Evolutionary conservation across 768 basidiomycete genomes (phyloP), one percentile per base, ranked within the genome.

Genomic region (Amyloporia xantha): DNA sequence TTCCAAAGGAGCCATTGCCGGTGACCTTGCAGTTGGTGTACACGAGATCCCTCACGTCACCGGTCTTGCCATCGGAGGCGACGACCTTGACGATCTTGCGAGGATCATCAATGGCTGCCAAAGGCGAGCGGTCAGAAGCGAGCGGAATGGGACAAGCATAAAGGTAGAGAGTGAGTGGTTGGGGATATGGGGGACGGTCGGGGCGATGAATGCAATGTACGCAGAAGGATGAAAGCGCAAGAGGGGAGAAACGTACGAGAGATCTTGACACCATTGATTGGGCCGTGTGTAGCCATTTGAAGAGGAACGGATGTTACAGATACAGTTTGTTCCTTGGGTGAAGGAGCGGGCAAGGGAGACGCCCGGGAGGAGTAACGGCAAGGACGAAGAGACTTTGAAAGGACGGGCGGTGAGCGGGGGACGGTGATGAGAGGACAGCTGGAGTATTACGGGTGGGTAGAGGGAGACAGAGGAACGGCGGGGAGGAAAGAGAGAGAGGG

Each of bases 21-120:
- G 94, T 89, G 64, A 99, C 91, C 72, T 96, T 98, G 78, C 89
- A 95, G 67, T 90, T 93, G 59, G 90, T 96, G 74, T 99, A 99
- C 41, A 84, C 79, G 61, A 98, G 82, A 59, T 93, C 87, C 62
- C 78, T 77, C 54, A 87, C 84, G 43, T 89, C 86, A 60, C 90
- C 92, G 5, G 84, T 73, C 80, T 94, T 97, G 71, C 96, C 96
- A 62, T 94, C 88, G 54, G 86, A 90, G 50, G 94, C 95, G 65
- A 88, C 76, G 61, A 99, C 96, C 68, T 90, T 92, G 74, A 95
- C 86, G 62, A 96, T 79, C 73, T 90, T 90, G 69, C 86, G 80
- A n/a, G 95, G 92, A 74, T 99, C 95, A 73, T 98, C 96, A 71
- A 87, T 81, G 65, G 82, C 84, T 86, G 44, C 45, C 26, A 43